phyloP scores from a whole-genome alignment of 345 rosid species.

The Brassica rapa region DNA sequence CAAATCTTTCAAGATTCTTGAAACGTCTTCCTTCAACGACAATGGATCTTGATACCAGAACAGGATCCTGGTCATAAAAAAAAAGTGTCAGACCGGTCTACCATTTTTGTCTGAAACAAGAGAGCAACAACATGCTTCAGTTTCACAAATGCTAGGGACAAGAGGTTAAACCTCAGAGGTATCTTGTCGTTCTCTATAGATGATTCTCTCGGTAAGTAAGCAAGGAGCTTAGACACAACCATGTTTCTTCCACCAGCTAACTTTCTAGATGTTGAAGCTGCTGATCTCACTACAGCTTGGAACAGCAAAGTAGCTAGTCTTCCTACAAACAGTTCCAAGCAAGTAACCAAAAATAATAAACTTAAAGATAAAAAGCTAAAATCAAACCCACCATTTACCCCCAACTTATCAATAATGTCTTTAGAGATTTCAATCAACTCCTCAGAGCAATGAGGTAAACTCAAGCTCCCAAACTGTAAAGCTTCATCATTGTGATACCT shows the following conservation, averaged over 20 bases:
- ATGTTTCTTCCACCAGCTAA: slow-evolving; percentile 15
- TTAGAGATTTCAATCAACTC: slow-evolving; percentile 52
- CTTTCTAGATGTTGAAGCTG: slow-evolving; percentile 46
- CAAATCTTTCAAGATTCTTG: slow-evolving; percentile 54
- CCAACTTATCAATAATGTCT: slow-evolving; percentile 46
- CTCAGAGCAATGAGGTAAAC: slow-evolving; percentile 39
- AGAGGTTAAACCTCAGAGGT: slow-evolving; percentile 59
- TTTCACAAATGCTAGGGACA: background rate
- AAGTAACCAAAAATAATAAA: background rate
- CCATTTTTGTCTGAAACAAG: slow-evolving; percentile 25
- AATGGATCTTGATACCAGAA: slow-evolving; percentile 73
- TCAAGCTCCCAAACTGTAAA: slow-evolving; percentile 60
- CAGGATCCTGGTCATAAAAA: slow-evolving; percentile 54
- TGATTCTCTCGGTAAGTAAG: slow-evolving; percentile 48
- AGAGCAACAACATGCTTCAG: slow-evolving; percentile 33
- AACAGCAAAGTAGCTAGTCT: slow-evolving; percentile 42
- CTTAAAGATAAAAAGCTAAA: background rate
- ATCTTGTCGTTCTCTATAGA: slow-evolving; percentile 42
- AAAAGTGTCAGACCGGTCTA: slow-evolving; percentile 40
- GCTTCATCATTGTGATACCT: slow-evolving; percentile 45
- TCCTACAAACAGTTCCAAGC: slow-evolving; percentile 43
- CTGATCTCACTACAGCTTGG: slow-evolving; percentile 52
- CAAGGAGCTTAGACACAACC: slow-evolving; percentile 48
- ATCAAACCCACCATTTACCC: slow-evolving; percentile 46
- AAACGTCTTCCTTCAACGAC: slow-evolving; percentile 59